A percentile compares a stretch with the other conserved stretches of the same genome.
phyloP scores from a whole-genome alignment of 768 basidiomycete genomes.

The Psilocybe sp. region DNA sequence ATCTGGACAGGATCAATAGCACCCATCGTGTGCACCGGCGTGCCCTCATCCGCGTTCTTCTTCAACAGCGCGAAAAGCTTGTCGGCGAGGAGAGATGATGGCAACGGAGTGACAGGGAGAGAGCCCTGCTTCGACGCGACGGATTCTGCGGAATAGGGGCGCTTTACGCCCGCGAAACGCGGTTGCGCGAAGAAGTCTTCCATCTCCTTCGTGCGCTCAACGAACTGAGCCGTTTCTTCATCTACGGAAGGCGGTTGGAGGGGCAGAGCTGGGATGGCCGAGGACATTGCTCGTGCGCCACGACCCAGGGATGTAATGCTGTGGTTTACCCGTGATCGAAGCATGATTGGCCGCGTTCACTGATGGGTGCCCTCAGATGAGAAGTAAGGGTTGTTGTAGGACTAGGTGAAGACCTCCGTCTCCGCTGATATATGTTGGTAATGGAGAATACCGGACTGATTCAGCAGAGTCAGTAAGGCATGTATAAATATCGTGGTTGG shows the following conservation, averaged over 20 bases:
- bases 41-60: slow-evolving; percentile 56
- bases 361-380: not conserved
- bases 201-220: slow-evolving; percentile 60
- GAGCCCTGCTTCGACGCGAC: slow-evolving; percentile 91
- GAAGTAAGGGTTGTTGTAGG: not conserved
- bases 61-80: slow-evolving; percentile 75
- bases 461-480: too few species aligned
- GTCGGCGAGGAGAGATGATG: slow-evolving; percentile 76
- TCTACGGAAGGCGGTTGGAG: slow-evolving; percentile 55
- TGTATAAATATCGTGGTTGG: too few species aligned
- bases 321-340: slow-evolving; percentile 25
- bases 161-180: slow-evolving; percentile 68
- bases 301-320: slow-evolving; percentile 22
- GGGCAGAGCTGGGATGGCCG: slow-evolving; percentile 40
- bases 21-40: slow-evolving; percentile 87
- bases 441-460: too few species aligned
- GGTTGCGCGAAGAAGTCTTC: slow-evolving; percentile 72
- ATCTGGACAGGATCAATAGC: slow-evolving; percentile 93
- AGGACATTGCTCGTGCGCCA: slow-evolving; percentile 39
- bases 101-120: slow-evolving; percentile 72
- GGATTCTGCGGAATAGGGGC: slow-evolving; percentile 76
- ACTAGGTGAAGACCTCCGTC: not conserved
- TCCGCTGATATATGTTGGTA: too few species aligned
- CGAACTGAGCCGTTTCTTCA: slow-evolving; percentile 58
- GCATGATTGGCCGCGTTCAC: slow-evolving; percentile 17